Conservation (phyloP, 2,329 filamentous ascomycete species). For the Triangularia setosa region DNA sequence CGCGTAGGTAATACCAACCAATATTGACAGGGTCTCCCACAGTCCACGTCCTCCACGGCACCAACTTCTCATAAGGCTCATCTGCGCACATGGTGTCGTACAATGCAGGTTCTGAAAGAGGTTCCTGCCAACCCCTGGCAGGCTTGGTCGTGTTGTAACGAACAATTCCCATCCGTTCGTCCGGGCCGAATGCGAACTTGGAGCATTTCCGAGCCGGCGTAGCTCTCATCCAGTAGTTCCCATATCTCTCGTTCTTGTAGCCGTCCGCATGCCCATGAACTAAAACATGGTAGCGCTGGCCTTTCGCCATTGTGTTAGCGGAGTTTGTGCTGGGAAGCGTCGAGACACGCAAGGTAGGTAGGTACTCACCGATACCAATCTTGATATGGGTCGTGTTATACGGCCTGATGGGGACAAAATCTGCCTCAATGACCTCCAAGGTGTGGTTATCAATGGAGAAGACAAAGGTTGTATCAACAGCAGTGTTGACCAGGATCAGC, state of each 20-base stretch:
- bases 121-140: not conserved
- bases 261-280: not conserved
- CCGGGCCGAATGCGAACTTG: not conserved
- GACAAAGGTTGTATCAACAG: conserved; percentile 40
- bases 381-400: conserved; percentile 36
- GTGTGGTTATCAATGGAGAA: conserved; percentile 46
- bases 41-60: conserved; percentile 3
- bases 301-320: not conserved
- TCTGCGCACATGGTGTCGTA: conserved; percentile 9
- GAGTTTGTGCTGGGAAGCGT: not conserved
- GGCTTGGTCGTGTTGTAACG: not conserved
- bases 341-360: not conserved
- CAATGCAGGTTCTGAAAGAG: conserved; percentile 6
- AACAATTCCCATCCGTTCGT: conserved; percentile 7
- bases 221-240: conserved; percentile 13
- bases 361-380: not conserved
- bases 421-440: conserved; percentile 44
- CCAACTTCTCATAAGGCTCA: conserved; percentile 8
- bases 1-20: not conserved
- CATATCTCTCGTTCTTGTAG: not conserved
- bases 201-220: not conserved
- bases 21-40: conserved; percentile 14
- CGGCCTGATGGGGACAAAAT: conserved; percentile 46
- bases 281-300: conserved; percentile 14
- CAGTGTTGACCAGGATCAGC: conserved; percentile 43